Conservation (phyloP, 306 rosid species). For the Chamaecrista fasciculata region DNA sequence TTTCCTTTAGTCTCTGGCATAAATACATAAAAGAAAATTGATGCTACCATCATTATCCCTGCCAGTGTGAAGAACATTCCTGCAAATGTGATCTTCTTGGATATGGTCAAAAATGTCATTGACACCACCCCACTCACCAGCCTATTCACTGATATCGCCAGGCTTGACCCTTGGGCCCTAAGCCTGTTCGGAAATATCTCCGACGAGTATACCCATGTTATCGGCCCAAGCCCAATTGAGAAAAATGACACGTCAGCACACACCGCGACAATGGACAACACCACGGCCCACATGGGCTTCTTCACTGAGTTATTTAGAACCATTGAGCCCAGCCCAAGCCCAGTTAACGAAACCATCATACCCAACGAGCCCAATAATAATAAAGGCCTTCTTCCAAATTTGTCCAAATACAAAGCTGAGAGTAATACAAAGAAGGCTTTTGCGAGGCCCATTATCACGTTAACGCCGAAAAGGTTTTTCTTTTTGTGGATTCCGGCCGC, state of each 20-base stretch:
- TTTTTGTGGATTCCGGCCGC: conserved; percentile 54
- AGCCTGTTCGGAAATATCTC: conserved; percentile 65
- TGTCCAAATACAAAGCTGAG: conserved; percentile 63
- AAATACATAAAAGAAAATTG: conserved; percentile 42
- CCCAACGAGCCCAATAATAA: conserved; percentile 64
- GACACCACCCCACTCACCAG: conserved; percentile 71
- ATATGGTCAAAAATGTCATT: conserved; percentile 61
- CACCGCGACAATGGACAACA: conserved; percentile 46
- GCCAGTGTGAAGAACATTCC: conserved; percentile 54
- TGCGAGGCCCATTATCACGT: conserved; percentile 64
- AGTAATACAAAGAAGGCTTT: conserved; percentile 54
- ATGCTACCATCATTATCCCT: conserved; percentile 57
- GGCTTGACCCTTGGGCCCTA: conserved; percentile 76
- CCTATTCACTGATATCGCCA: conserved; percentile 70
- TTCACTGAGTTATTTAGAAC: conserved; percentile 21
- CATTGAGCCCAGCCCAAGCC: conserved; percentile 64
- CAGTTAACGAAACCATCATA: conserved; percentile 54
- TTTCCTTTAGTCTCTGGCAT: conserved; percentile 57
- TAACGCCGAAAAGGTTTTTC: conserved; percentile 58
- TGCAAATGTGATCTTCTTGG: conserved; percentile 55
- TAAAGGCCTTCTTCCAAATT: conserved; percentile 63
- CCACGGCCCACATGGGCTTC: conserved; percentile 62
- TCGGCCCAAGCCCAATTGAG: conserved; percentile 86
- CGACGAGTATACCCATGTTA: conserved; percentile 72
- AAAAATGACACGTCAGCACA: conserved; percentile 66